Percentiles rank a stretch among this genome's conserved stretches.
Conservation (phyloP, 345 rosid genomes). For the Syzygium aromaticum region DNA sequence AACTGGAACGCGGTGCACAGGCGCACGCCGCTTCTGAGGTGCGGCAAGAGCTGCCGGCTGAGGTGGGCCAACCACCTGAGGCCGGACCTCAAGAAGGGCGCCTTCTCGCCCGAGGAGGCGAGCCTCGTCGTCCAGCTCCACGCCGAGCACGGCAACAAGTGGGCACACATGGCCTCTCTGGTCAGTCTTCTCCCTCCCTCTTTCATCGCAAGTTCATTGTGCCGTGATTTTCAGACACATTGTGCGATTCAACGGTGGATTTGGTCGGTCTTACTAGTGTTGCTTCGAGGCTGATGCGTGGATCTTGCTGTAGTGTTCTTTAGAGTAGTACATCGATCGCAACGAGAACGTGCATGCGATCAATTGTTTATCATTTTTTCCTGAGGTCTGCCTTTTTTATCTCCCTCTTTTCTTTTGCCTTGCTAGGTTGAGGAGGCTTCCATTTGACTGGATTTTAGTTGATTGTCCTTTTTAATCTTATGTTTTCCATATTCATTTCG, state of each 20-base stretch:
- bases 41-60: constrained; percentile 83
- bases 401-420: not conserved
- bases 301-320: not conserved
- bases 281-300: not conserved
- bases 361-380: not conserved
- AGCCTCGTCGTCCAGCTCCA: constrained; percentile 68
- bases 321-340: not conserved
- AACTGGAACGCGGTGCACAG: constrained; percentile 77
- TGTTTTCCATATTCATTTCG: not conserved
- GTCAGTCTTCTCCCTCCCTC: constrained; percentile 15
- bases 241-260: not conserved
- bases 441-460: not conserved
- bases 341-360: not conserved
- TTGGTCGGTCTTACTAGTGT: not conserved
- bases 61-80: constrained; percentile 91
- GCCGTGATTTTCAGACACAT: not conserved
- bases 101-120: constrained; percentile 63
- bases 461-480: not conserved
- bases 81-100: constrained; percentile 71
- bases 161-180: constrained; percentile 96
- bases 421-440: not conserved
- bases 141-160: constrained; percentile 75
- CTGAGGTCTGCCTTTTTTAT: not conserved
- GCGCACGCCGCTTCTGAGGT: constrained; percentile 56
- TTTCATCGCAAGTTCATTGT: not conserved